These are phyloP conservation scores for Oryza coarctata DNA, from an alignment of 176 grass and related monocot genomes.

Conservation along the genomic window DNA sequence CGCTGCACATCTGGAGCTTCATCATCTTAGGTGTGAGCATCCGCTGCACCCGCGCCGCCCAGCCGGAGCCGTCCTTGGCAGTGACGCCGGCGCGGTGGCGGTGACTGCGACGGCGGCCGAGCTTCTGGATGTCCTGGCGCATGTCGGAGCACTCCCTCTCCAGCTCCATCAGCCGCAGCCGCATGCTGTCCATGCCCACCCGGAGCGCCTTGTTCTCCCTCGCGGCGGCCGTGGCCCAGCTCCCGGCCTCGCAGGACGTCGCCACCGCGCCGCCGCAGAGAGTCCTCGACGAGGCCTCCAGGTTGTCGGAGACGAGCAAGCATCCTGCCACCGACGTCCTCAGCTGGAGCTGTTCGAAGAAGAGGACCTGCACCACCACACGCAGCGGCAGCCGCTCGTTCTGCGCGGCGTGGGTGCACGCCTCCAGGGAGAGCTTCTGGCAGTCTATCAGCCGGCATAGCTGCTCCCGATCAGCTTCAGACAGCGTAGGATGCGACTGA, in stretches of 20 bases:
- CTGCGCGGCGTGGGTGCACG: slow-evolving; percentile 59
- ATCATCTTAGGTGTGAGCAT: slow-evolving; percentile 44
- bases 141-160: slow-evolving; percentile 55
- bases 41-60: slow-evolving; percentile 31
- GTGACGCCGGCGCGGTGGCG: neutral
- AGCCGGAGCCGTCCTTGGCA: slow-evolving; percentile 19
- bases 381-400: slow-evolving; percentile 69
- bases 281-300: slow-evolving; percentile 31
- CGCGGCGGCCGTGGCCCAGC: slow-evolving; percentile 21
- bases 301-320: slow-evolving; percentile 35
- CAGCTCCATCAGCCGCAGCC: slow-evolving; percentile 50
- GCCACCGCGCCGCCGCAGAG: neutral
- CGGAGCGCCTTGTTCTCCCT: slow-evolving; percentile 57
- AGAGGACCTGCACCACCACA: slow-evolving; percentile 67
- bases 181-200: slow-evolving; percentile 50
- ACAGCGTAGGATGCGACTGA: slow-evolving; percentile 56
- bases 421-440: slow-evolving; percentile 75
- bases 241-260: slow-evolving; percentile 21
- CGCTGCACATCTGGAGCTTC: slow-evolving; percentile 63
- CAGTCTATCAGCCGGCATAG: slow-evolving; percentile 65
- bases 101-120: neutral
- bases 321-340: slow-evolving; percentile 38
- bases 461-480: slow-evolving; percentile 53
- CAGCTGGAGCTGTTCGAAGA: slow-evolving; percentile 71
- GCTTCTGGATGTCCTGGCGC: slow-evolving; percentile 50